A percentile compares a stretch with the other conserved stretches of the same genome.
Evolutionary conservation across 345 rosid species (phyloP).

Genomic region (Populus simonii): DNA sequence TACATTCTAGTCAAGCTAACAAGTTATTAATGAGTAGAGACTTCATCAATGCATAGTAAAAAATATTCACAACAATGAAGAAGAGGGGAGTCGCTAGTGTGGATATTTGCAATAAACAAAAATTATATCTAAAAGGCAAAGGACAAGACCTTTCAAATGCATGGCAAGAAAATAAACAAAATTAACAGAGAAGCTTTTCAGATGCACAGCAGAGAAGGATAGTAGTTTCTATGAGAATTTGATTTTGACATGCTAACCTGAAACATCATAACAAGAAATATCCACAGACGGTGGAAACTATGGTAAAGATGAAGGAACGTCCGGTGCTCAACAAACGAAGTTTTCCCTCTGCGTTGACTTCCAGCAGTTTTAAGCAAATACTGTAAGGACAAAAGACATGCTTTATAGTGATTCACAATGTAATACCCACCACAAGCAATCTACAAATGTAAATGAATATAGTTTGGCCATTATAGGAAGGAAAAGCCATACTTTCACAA

Average conservation of each 20-base stretch:
- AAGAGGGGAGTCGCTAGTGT: too few species aligned
- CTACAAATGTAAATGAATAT: too few species aligned
- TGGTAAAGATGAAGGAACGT: conserved; percentile 94
- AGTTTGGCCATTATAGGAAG: too few species aligned
- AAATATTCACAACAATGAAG: neutral
- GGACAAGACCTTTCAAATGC: neutral
- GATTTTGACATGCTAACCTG: conserved; percentile 57
- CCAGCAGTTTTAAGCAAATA: conserved; percentile 60
- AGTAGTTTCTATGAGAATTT: neutral
- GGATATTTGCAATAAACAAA: neutral
- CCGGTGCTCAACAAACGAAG: conserved; percentile 95
- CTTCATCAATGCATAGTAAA: neutral
- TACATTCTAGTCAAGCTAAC: neutral
- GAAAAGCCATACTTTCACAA: too few species aligned
- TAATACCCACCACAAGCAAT: too few species aligned
- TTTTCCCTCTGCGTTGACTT: conserved; percentile 71
- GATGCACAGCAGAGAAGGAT: neutral
- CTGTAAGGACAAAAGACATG: conserved; percentile 32
- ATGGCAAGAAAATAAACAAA: neutral
- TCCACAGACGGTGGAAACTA: conserved; percentile 97
- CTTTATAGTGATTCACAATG: too few species aligned
- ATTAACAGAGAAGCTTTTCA: neutral
- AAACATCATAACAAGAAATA: conserved; percentile 94
- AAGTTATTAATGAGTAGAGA: neutral
- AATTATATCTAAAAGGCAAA: neutral